Evolutionary conservation across 257 asterid species (phyloP), one percentile per base, ranked within the genome.

Genomic region (Salvia hispanica): DNA sequence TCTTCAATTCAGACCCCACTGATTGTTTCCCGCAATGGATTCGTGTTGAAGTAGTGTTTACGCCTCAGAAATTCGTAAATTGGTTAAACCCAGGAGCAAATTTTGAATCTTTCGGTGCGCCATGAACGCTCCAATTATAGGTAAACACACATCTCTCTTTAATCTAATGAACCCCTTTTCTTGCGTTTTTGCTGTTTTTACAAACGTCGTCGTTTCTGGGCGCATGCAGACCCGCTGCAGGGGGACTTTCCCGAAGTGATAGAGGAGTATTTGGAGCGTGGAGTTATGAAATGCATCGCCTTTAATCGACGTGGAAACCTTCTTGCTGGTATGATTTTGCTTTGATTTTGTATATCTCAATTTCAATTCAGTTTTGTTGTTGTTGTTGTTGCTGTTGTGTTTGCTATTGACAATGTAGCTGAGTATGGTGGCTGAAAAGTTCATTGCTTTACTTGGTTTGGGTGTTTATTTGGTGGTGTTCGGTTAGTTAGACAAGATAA

Each of bases 301-400:
- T 89, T 91, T 64, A 91, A 89, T 84, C 96, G 98, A 65, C 86
- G 96, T 0, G 98, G 98, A 73, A 89, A 95, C 64, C 98, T 91
- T 78, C 94, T 91, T 39, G 98, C 98, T 58, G 98, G 98, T 91
- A 84, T 60, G 46, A 2, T 67, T 54, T 11, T 46, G 18, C 15
- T 59, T 4, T 56, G 52, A 37, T 15, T 59, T 64, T 58, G 44
- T 40, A 13, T 57, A 8, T 40, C 6, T 1, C 14, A 14, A 9
- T 44, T 47, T 56, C 51, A 39, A 16, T 58, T 18, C 12, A n/a
- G 40, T 15, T 62, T 3, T 57, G 5, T 65, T 64, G 25, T 34
- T 11, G 0, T 43, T 25, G 12, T 14, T 51, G 42, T 46, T 61
- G 42, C 28, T 62, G 14, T 56, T 18, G 5, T 42, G 16, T 42